Evolutionary conservation across 805 yeast species (phyloP).

Genomic region (Candida glaebosa): DNA sequence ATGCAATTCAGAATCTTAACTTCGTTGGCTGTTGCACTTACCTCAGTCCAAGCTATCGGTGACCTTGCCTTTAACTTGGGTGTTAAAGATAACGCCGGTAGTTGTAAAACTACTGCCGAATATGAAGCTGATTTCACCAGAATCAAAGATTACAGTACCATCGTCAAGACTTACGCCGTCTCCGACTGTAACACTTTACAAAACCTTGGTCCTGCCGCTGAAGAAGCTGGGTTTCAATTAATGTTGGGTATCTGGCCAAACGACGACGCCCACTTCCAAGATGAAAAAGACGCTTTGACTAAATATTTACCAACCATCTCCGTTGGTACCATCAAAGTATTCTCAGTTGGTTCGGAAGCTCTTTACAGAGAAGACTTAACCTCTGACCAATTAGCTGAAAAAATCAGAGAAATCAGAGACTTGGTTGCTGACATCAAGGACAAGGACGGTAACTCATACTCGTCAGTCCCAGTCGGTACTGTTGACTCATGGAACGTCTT

Average conservation of each 20-base stretch:
- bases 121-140: slow-evolving; percentile 64
- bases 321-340: slow-evolving; percentile 62
- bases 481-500: slow-evolving; percentile 95
- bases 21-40: slow-evolving; percentile 45
- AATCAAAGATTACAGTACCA: slow-evolving; percentile 55
- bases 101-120: slow-evolving; percentile 72
- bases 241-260: slow-evolving; percentile 94
- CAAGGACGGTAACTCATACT: slow-evolving; percentile 75
- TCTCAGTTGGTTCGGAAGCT: slow-evolving; percentile 95
- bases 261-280: slow-evolving; percentile 71
- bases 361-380: slow-evolving; percentile 86
- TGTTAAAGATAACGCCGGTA: slow-evolving; percentile 68
- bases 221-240: slow-evolving; percentile 67
- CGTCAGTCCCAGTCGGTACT: slow-evolving; percentile 76
- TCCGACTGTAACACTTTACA: slow-evolving; percentile 92
- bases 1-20: slow-evolving; percentile 42
- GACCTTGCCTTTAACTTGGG: slow-evolving; percentile 84
- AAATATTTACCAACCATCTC: slow-evolving; percentile 71
- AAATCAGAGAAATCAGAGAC: slow-evolving; percentile 59
- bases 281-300: slow-evolving; percentile 70
- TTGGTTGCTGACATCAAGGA: slow-evolving; percentile 63
- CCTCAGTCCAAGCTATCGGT: slow-evolving; percentile 58
- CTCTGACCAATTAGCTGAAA: slow-evolving; percentile 66
- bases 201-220: slow-evolving; percentile 83
- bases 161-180: slow-evolving; percentile 83